Evolutionary conservation across 2,329 filamentous ascomycete genomes (phyloP), one percentile per base, ranked within the genome.

Genomic region (Apiospora malaysiana): DNA sequence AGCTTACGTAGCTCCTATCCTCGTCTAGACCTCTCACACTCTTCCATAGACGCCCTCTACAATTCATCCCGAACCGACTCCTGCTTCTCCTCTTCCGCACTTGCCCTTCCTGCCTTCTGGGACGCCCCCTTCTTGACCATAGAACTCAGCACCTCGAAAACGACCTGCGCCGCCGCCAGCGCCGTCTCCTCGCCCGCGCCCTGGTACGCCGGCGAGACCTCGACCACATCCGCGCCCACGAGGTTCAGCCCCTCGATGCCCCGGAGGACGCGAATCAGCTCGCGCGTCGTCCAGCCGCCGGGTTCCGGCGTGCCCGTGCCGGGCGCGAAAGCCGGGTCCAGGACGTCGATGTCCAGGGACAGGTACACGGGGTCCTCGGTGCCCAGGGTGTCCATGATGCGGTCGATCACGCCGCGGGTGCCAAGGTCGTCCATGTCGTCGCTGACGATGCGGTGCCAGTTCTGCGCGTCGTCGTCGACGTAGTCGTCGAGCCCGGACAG

Each of bases 361-460:
- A 97, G 83, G 78, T 97, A 97, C 0, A 97, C 93, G 0, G 93
- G 94, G 74, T 89, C 90, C 74, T 93, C 89, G 0, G 88, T 90
- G 0, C 93, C 94, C 6, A 97, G 90, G 0, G 90, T 87, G 8
- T 87, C 80, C 79, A 97, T 84, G 78, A 97, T 97, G 51, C 84
- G 83, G 25, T 89, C 83, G 21, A 95, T 87, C 72, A 97, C 86
- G 2, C 93, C 94, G 72, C 85, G 83, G 0, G 90, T 87, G 40
- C 94, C 94, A 12, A 96, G 82, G 40, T 95, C 93, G 80, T 97
- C 94, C 72, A 97, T 94, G 75, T 97, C 94, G 80, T 97, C 94
- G 12, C 93, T 89, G n/a, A 89, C 87, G 75, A 97, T 93, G 18
- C 93, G 90, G 71, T 93, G 81, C 88, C 94, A 97, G 72, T 93